Conservation (phyloP, 495 filamentous ascomycete species). For the Penicillium dipodomyicola region DNA sequence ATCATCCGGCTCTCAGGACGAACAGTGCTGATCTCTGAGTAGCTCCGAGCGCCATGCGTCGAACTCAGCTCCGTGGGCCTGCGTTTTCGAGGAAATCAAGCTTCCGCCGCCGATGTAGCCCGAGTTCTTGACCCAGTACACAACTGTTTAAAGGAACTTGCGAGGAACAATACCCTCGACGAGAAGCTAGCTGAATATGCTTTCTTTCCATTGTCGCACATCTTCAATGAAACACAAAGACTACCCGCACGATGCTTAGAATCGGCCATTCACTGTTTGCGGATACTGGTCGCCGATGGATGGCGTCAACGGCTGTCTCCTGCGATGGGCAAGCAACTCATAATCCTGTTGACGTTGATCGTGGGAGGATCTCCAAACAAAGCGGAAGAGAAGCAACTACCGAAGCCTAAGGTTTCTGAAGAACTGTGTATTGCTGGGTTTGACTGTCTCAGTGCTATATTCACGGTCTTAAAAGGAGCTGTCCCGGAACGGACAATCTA, state of each 20-base stretch:
- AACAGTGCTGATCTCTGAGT: slow-evolving; percentile 15
- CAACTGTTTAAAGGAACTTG: slow-evolving; percentile 50
- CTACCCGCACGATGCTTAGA: slow-evolving; percentile 74
- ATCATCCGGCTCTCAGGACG: not conserved
- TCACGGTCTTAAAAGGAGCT: slow-evolving; percentile 40
- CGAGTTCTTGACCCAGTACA: slow-evolving; percentile 54
- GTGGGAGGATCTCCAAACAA: slow-evolving; percentile 66
- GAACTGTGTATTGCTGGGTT: slow-evolving; percentile 66
- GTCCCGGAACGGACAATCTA: slow-evolving; percentile 58
- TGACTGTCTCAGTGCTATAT: slow-evolving; percentile 53
- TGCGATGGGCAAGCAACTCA: slow-evolving; percentile 75
- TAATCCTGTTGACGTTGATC: slow-evolving; percentile 80
- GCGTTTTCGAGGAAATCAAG: slow-evolving; percentile 53
- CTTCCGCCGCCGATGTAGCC: slow-evolving; percentile 53
- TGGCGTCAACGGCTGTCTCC: slow-evolving; percentile 68
- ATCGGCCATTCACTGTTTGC: slow-evolving; percentile 67
- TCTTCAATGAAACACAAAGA: slow-evolving; percentile 72
- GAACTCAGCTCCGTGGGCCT: slow-evolving; percentile 70
- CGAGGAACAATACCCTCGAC: slow-evolving; percentile 58
- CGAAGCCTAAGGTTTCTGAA: slow-evolving; percentile 53
- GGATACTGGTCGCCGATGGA: slow-evolving; percentile 68
- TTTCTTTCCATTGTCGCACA: slow-evolving; percentile 88
- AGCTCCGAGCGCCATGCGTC: slow-evolving; percentile 78
- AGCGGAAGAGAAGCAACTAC: slow-evolving; percentile 27
- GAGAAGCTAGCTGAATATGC: slow-evolving; percentile 86